phyloP scores from a whole-genome alignment of 768 basidiomycete species.

The Termitomyces sp. region DNA sequence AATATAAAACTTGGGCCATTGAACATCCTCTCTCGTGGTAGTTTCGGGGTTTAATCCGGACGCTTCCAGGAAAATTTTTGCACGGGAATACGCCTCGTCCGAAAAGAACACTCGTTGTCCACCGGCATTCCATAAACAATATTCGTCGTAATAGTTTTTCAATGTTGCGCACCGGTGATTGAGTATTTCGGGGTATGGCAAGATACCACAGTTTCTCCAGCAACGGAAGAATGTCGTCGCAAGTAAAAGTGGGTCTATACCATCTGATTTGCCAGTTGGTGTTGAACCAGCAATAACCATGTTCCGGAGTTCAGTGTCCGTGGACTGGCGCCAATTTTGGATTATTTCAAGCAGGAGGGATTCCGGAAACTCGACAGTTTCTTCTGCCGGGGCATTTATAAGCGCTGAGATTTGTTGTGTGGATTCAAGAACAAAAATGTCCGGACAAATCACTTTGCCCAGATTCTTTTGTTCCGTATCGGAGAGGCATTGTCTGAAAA shows the following conservation, averaged over 20 bases:
- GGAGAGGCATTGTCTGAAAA: background rate
- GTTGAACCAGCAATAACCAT: background rate
- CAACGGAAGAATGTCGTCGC: constrained; percentile 2
- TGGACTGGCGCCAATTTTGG: background rate
- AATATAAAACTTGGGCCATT: background rate
- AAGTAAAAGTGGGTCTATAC: background rate
- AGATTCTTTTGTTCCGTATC: background rate
- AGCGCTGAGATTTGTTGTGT: background rate
- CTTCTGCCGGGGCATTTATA: background rate
- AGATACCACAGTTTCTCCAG: background rate
- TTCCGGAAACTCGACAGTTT: background rate
- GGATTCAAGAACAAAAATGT: background rate
- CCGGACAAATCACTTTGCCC: background rate
- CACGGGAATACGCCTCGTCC: background rate
- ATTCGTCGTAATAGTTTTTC: too few relatives aligned
- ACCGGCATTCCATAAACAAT: background rate
- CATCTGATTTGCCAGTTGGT: background rate
- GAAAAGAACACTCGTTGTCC: background rate
- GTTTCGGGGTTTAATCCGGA: constrained; percentile 2
- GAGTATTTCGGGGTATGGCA: constrained; percentile 2
- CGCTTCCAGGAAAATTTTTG: background rate
- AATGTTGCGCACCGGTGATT: background rate
- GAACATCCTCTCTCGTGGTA: background rate
- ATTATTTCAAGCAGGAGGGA: background rate
- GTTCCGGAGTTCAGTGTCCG: background rate